phyloP scores from a whole-genome alignment of 805 yeast genomes.

The Candida sonorensis region DNA sequence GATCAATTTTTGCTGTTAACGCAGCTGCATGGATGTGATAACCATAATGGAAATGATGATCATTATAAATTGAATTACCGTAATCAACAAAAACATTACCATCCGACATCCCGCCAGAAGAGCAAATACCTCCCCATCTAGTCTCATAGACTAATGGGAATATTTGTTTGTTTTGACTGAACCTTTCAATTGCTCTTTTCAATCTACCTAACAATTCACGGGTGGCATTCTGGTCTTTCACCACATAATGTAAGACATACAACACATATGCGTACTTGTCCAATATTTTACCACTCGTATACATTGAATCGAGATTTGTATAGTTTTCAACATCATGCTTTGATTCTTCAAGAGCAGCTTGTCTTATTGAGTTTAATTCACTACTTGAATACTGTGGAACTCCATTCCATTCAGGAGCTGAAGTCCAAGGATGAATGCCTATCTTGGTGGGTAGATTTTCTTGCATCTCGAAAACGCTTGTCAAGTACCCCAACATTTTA shows the following conservation, averaged over 20 bases:
- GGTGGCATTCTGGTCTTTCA: slow-evolving; percentile 49
- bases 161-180: slow-evolving; percentile 56
- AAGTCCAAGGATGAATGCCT: slow-evolving; percentile 51
- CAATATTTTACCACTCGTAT: slow-evolving; percentile 77
- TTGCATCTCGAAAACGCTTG: slow-evolving; percentile 35
- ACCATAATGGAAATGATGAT: slow-evolving; percentile 74
- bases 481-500: slow-evolving; percentile 36
- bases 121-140: slow-evolving; percentile 66
- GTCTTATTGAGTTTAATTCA: slow-evolving; percentile 16
- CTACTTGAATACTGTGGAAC: slow-evolving; percentile 16
- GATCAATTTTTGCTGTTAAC: slow-evolving; percentile 49
- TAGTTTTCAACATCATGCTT: slow-evolving; percentile 35
- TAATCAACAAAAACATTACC: slow-evolving; percentile 52
- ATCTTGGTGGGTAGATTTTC: slow-evolving; percentile 36
- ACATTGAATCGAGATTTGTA: slow-evolving; percentile 46
- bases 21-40: slow-evolving; percentile 71
- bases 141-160: slow-evolving; percentile 72
- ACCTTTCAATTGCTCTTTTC: slow-evolving; percentile 60
- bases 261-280: slow-evolving; percentile 85
- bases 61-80: slow-evolving; percentile 66
- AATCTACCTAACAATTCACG: slow-evolving; percentile 45
- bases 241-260: slow-evolving; percentile 58
- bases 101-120: slow-evolving; percentile 48
- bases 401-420: slow-evolving; percentile 29
- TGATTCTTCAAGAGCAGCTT: slow-evolving; percentile 33